A percentile compares a stretch with the other conserved stretches of the same genome.
These are phyloP conservation scores for Lippia alba DNA, from an alignment of 305 asterid species.

Conservation along the genomic window DNA sequence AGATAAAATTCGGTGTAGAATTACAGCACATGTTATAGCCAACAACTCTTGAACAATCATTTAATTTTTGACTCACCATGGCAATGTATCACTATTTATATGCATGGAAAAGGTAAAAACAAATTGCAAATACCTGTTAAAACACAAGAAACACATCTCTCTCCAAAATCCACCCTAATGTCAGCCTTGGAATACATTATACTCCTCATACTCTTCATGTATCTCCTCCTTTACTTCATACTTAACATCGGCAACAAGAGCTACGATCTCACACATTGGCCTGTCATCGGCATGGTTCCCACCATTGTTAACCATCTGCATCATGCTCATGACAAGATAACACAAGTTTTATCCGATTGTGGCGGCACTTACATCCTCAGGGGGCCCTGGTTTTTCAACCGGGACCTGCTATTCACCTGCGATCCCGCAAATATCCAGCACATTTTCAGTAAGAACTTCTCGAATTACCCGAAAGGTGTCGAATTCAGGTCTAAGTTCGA, in stretches of 20 bases:
- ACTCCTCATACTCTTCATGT: not conserved
- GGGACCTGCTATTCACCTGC: slow-evolving; percentile 36
- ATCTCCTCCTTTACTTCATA: not conserved
- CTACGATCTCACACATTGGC: slow-evolving; percentile 40
- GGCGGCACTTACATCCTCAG: slow-evolving; percentile 33
- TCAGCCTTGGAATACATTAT: not conserved
- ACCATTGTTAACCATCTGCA: slow-evolving; percentile 16
- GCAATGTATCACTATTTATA: not conserved
- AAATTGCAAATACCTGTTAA: not conserved
- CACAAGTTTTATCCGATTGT: not conserved
- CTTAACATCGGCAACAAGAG: not conserved
- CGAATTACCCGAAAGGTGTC: slow-evolving; percentile 43
- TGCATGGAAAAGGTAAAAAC: not conserved
- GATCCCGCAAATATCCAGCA: slow-evolving; percentile 47
- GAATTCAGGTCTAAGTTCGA: slow-evolving; percentile 40
- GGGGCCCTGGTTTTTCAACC: slow-evolving; percentile 36
- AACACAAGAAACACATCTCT: not conserved
- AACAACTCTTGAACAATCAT: too few species aligned
- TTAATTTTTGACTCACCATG: too few species aligned
- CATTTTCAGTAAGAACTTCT: slow-evolving; percentile 38
- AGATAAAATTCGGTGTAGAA: too few species aligned
- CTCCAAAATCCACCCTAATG: not conserved
- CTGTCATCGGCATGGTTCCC: slow-evolving; percentile 46
- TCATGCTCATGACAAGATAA: slow-evolving; percentile 31
- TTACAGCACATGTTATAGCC: too few species aligned